These are phyloP conservation scores for Lagenidium giganteum DNA, from an alignment of 352 stramenopile species.

Conservation along the genomic window DNA sequence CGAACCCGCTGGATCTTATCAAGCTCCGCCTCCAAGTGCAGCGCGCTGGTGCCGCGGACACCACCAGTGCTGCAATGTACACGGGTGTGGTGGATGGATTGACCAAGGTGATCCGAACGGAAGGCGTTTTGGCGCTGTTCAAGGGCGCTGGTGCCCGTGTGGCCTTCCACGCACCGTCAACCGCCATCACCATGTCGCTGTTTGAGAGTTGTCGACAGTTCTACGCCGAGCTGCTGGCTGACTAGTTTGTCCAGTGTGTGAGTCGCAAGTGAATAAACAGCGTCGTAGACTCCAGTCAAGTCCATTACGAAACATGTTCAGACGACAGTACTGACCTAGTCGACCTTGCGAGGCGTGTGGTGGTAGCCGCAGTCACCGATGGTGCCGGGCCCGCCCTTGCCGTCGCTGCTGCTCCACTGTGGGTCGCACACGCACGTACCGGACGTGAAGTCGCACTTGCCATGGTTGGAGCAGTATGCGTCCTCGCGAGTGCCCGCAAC, in stretches of 20 bases:
- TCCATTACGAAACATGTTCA: too few relatives aligned
- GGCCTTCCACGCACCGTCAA: conserved; percentile 94
- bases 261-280: too few relatives aligned
- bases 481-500: conserved; percentile 68
- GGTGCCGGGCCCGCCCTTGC: conserved; percentile 48
- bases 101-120: conserved; percentile 61
- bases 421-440: conserved; percentile 54
- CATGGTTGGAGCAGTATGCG: conserved; percentile 73
- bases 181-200: conserved; percentile 95
- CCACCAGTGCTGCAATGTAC: conserved; percentile 33
- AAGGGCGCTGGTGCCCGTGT: conserved; percentile 93
- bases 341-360: too few relatives aligned
- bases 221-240: conserved; percentile 41
- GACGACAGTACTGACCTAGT: too few relatives aligned
- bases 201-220: conserved; percentile 89
- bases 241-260: too few relatives aligned
- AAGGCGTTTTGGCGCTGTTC: conserved; percentile 90
- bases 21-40: conserved; percentile 96
- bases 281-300: too few relatives aligned
- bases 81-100: conserved; percentile 86
- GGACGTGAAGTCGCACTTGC: conserved; percentile 56
- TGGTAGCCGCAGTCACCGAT: conserved; percentile 77
- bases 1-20: conserved; percentile 95
- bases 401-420: conserved; percentile 68
- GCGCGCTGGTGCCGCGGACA: background rate